Base-by-base conservation (phyloP, 257 asterid species). In the Capsicum chinense region DNA sequence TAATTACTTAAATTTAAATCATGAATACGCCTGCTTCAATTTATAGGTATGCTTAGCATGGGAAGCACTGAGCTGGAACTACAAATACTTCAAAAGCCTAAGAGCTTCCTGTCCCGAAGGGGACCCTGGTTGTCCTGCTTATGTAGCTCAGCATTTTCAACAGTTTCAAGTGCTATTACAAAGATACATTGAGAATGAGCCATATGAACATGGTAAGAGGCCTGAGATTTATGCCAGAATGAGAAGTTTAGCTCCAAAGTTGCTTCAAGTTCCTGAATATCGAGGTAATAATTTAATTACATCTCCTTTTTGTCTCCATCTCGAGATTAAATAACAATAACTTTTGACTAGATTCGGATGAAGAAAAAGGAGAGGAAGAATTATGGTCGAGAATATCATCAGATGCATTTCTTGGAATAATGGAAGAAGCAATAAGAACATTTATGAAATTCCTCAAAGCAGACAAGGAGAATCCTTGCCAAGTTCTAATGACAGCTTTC, bases 51-150 rank as follows among this genome's bases (percentile, higher is more conserved):
- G 98, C 81, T 80, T 92, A 58, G 92, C 99, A 37, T 95, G 98
- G 99, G 99, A 95, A 89, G 99, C 97, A 52, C 88, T 95, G 42
- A 94, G 90, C 87, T 95, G 98, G 98, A 95, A 95, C 44, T 95
- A 92, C 84, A 94, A 90, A 82, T 91, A 93, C 82, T 94, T 95
- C 78, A 95, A 90, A 79, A 89, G 93, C 9, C 86, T 94, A 6
- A 89, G 92, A 82, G 92, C 92, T 4, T 88, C 96, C 7, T 33
- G 56, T 56, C 89, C 84, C 1, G 92, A 91, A 19, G 87, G 78
- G 2, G 97, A 94, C 50, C 92, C 89, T 0, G 99, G 99, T 12
- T 95, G 99, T 88, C 98, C 99, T 12, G 93, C 98, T 1, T 79
- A 88, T 79, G 83, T 91, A 10, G 98, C 97, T 0, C 98, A 95